Evolutionary conservation across 2,329 filamentous ascomycete species (phyloP), one percentile per base, ranked within the genome.

Genomic region (Dactylella cylindrospora): DNA sequence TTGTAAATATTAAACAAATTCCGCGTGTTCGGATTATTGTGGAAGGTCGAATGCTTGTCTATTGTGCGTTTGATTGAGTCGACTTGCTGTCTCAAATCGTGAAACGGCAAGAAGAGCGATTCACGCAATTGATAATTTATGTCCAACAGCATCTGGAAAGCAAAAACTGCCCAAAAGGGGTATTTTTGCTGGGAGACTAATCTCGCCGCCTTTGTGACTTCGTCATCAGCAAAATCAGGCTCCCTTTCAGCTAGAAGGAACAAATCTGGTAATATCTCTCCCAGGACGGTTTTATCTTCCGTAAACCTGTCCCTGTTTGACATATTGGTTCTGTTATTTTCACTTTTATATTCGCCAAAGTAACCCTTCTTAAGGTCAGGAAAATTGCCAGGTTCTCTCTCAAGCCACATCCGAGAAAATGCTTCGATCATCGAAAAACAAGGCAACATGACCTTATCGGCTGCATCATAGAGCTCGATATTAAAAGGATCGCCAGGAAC

Each of bases 401-500:
- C n/a, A n/a, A n/a, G n/a, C n/a, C 17, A 22, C 17, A 40, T 20
- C 23, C 6, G 8, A 22, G 36, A 7, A 40, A 40, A 13, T 19
- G 17, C 36, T 20, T 40, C 36, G 15, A 40, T 6, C 36, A 40
- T 40, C 19, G 15, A 7, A 17, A 40, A 40, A 17, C 17, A 40
- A 40, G 36, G 36, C 6, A 40, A 22, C 17, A 40, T 40, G 19
- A 40, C 19, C 19, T 40, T 19, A 20, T 40, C 36, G 5, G 6
- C 36, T 20, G 23, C 36, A 40, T 40, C 17, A 13, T 40, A 40
- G 15, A 40, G 23, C 36, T 40, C 17, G 36, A 40, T 40, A 40
- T 40, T 40, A 40, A 40, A 40, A 40, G 36, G 17, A 40, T 40
- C 36, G 36, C 17, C 13, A 7, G 36, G 17, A 20, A 20, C 36